Conservation (phyloP, 1,139 yeast genomes). For the Candida mesenterica region DNA sequence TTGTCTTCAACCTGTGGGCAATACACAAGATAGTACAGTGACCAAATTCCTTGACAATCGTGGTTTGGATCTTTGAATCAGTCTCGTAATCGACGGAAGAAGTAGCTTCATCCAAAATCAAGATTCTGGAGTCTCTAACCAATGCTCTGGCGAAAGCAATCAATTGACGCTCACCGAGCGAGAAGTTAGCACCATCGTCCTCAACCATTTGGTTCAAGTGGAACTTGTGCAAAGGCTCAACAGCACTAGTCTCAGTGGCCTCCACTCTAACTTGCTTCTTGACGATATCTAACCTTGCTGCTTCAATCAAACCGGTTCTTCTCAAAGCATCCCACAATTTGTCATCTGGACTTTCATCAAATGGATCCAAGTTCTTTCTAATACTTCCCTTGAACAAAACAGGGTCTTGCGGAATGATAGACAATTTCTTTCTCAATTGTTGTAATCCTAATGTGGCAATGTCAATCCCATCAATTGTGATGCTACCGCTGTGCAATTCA, state of each 20-base stretch:
- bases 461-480: constrained; percentile 60
- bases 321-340: constrained; percentile 52
- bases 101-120: constrained; percentile 80
- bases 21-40: constrained; percentile 73
- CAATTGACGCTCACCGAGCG: constrained; percentile 76
- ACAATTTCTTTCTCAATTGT: constrained; percentile 56
- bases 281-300: constrained; percentile 28
- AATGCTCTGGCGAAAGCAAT: constrained; percentile 75
- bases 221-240: constrained; percentile 51
- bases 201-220: constrained; percentile 63
- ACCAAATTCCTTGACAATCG: constrained; percentile 59
- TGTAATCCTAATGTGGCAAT: constrained; percentile 54
- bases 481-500: constrained; percentile 53
- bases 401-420: constrained; percentile 82
- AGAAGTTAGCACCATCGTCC: constrained; percentile 73
- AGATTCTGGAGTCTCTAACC: constrained; percentile 63
- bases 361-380: constrained; percentile 68
- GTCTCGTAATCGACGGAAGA: constrained; percentile 81
- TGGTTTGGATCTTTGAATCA: constrained; percentile 65
- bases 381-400: constrained; percentile 67
- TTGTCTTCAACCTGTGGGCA: constrained; percentile 75
- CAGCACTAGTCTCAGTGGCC: constrained; percentile 13
- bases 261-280: constrained; percentile 18
- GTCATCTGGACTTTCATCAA: constrained; percentile 48
- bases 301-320: constrained; percentile 60